Conservation (phyloP, 2,329 filamentous ascomycete species). For the Penicillium sp. region DNA sequence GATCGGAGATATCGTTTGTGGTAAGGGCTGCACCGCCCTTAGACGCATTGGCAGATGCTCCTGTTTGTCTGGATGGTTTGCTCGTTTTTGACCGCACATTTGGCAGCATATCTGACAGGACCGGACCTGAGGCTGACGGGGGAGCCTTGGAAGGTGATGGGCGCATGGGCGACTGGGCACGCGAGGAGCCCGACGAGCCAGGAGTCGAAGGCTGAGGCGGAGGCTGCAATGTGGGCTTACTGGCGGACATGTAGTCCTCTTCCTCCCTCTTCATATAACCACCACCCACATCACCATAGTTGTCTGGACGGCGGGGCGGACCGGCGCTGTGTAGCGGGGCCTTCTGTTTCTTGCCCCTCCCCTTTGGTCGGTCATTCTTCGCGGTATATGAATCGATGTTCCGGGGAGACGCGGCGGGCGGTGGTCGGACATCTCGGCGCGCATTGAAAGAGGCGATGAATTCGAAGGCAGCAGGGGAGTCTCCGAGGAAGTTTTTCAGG, state of each 20-base stretch:
- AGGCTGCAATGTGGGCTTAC: constrained; percentile 46
- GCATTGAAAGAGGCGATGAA: constrained; percentile 78
- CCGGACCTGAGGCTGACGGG: constrained; percentile 72
- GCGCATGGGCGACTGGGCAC: constrained; percentile 45
- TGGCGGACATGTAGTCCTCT: constrained; percentile 71
- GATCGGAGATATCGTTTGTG: constrained; percentile 57
- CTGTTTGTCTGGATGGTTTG: constrained; percentile 73
- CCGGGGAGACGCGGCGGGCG: constrained; percentile 9
- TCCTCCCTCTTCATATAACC: constrained; percentile 75
- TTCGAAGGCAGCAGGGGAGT: constrained; percentile 74
- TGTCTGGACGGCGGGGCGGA: constrained; percentile 65
- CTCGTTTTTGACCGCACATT: constrained; percentile 64
- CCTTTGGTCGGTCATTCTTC: constrained; percentile 24
- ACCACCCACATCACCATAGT: constrained; percentile 67
- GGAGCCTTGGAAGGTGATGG: constrained; percentile 51
- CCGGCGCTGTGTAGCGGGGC: constrained; percentile 64
- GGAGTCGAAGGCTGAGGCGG: constrained; percentile 41
- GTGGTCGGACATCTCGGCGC: constrained; percentile 50
- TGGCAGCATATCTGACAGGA: constrained; percentile 75
- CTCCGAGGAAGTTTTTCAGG: constrained; percentile 84
- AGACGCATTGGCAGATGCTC: constrained; percentile 74
- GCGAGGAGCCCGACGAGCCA: constrained; percentile 50
- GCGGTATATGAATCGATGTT: constrained; percentile 7
- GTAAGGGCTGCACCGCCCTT: constrained; percentile 44
- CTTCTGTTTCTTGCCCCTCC: constrained; percentile 61